These are phyloP conservation scores for Sclerotinia nivalis DNA, from an alignment of 2,329 filamentous ascomycete genomes.

Conservation along the genomic window DNA sequence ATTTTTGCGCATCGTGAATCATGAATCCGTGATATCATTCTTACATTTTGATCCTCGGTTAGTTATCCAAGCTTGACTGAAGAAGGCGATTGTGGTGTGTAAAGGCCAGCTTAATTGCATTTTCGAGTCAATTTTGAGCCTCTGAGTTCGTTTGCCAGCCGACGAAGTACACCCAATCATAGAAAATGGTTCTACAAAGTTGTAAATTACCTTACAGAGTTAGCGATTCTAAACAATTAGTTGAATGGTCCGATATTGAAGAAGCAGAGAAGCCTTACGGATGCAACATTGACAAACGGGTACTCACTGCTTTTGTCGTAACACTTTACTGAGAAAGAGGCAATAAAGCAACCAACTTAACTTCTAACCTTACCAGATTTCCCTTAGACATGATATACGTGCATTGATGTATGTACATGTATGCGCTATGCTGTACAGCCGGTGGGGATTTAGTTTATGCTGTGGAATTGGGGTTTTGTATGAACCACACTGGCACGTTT, in stretches of 20 bases:
- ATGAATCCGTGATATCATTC: background rate
- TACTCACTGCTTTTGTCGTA: conserved; percentile 13
- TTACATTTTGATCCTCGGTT: background rate
- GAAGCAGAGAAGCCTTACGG: conserved; percentile 12
- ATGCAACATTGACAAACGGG: conserved; percentile 26
- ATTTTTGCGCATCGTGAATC: background rate
- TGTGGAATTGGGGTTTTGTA: background rate
- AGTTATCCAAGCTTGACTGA: background rate
- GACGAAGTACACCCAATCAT: background rate
- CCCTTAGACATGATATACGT: conserved; percentile 8
- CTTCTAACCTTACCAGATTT: conserved; percentile 9
- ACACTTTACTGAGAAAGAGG: conserved; percentile 3
- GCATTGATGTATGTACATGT: conserved; percentile 13
- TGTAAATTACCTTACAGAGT: background rate
- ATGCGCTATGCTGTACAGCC: conserved; percentile 14
- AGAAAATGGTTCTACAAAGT: background rate
- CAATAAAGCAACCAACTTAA: background rate
- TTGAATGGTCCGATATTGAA: background rate
- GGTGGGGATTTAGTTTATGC: conserved; percentile 10
- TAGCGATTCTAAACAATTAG: background rate
- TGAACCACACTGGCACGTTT: conserved; percentile 9
- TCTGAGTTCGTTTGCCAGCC: background rate
- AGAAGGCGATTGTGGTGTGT: background rate
- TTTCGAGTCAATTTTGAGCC: background rate
- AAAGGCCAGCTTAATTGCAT: background rate